These are phyloP conservation scores for Solanum lignicaule DNA, from an alignment of 257 asterid species.

Conservation along the genomic window DNA sequence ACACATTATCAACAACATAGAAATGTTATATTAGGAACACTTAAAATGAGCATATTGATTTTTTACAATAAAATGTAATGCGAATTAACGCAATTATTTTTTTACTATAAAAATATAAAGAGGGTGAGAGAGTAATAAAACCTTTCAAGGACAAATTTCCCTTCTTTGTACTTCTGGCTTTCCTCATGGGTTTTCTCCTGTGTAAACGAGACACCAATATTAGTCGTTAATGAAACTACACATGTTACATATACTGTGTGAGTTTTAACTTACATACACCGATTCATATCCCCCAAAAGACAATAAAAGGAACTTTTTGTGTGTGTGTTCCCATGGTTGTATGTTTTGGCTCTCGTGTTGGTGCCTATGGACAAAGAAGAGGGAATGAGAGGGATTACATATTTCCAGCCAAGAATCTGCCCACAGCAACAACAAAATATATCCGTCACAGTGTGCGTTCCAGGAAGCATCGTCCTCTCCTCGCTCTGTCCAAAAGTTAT, in stretches of 20 bases:
- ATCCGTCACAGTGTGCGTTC: constrained; percentile 72
- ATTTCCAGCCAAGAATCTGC: constrained; percentile 83
- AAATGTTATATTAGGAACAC: background rate
- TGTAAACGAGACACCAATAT: background rate
- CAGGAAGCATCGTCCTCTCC: constrained; percentile 73
- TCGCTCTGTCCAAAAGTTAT: constrained; percentile 52
- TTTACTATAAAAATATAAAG: background rate
- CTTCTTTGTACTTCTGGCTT: constrained; percentile 72
- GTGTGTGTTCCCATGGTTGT: background rate
- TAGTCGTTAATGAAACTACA: background rate
- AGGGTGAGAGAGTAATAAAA: background rate
- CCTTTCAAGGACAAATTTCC: constrained; percentile 76
- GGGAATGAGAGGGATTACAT: constrained; percentile 26
- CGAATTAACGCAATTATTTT: background rate
- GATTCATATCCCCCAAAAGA: background rate
- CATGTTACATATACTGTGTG: background rate
- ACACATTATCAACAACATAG: background rate
- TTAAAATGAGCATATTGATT: too few relatives aligned
- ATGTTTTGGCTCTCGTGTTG: background rate
- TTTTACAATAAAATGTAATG: background rate
- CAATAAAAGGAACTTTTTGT: background rate
- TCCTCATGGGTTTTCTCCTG: constrained; percentile 57
- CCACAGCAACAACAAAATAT: constrained; percentile 72
- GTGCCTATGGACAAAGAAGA: background rate
- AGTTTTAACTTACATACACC: background rate